A percentile compares a stretch with the other conserved stretches of the same genome.
Evolutionary conservation across 768 basidiomycete species (phyloP).

Genomic region (Lentinula sp.): DNA sequence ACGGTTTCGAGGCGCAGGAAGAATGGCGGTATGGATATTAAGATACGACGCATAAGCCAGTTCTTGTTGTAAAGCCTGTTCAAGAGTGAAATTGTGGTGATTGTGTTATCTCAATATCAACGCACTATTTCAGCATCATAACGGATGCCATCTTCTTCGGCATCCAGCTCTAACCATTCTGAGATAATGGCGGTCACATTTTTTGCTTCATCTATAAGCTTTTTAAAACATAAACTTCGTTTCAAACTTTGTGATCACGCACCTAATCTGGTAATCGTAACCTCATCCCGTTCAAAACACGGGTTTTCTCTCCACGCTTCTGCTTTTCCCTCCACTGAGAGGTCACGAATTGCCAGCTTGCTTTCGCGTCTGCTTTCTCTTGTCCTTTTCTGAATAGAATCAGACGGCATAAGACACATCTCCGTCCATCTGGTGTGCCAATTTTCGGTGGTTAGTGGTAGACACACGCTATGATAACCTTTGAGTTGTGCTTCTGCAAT

Average conservation of each 20-base stretch:
- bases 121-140: conserved; percentile 94
- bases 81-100: conserved; percentile 1
- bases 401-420: conserved; percentile 67
- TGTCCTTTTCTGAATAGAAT: conserved; percentile 26
- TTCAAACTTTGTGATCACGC: conserved; percentile 20
- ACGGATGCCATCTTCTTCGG: conserved; percentile 87
- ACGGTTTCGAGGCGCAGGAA: conserved; percentile 81
- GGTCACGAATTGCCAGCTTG: conserved; percentile 28
- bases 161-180: conserved; percentile 95
- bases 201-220: conserved; percentile 61
- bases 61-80: conserved; percentile 88
- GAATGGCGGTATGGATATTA: conserved; percentile 75
- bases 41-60: conserved; percentile 91
- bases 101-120: conserved; percentile 9
- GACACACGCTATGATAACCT: conserved; percentile 70
- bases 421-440: conserved; percentile 88
- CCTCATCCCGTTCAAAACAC: conserved; percentile 74
- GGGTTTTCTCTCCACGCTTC: conserved; percentile 87
- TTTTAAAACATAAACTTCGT: conserved; percentile 5
- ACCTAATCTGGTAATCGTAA: conserved; percentile 88
- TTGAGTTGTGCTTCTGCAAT: conserved; percentile 47
- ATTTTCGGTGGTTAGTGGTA: conserved; percentile 83
- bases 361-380: conserved; percentile 28
- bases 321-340: conserved; percentile 52
- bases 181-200: conserved; percentile 72